Base-by-base conservation (phyloP, 306 rosid species). In the Nissolia schottii region DNA sequence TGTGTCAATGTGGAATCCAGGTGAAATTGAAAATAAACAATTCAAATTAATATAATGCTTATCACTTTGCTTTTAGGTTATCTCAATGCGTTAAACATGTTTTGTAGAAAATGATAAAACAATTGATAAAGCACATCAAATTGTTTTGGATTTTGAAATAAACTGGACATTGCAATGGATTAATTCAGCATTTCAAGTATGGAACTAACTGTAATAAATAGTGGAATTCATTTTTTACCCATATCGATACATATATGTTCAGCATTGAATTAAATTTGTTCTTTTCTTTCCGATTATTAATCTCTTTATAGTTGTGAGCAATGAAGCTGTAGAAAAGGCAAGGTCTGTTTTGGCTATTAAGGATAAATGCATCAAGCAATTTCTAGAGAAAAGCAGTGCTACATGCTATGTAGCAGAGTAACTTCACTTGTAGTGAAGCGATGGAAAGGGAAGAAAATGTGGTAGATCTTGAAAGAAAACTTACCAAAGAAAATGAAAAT, bases 61-160 rank as follows among this genome's bases (percentile, higher is more conserved):
- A 49, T 35, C 8, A 46, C 43, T 71, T 79, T 37, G 12, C 78
- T 43, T n/a, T n/a, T n/a, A 29, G 5, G n/a, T 69, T 69, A 34
- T n/a, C n/a, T 14, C 4, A 32, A 32, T 68, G 31, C 45, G 50
- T 51, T 12, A 19, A 50, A 12, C 49, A 67, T 2, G 22, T 32
- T 34, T 49, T 49, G 7, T 31, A n/a, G n/a, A n/a, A n/a, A 18
- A 20, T 49, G 18, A 46, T 4, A 29, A 25, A 67, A 48, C 29
- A 49, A 67, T 28, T 49, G 31, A 49, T 13, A 19, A 6, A 43
- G 19, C 25, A n/a, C n/a, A n/a, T n/a, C n/a, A n/a, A n/a, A n/a
- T n/a, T n/a, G n/a, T n/a, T n/a, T n/a, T n/a, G n/a, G n/a, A n/a
- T n/a, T n/a, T n/a, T n/a, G n/a, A n/a, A n/a, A n/a, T n/a, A n/a